A percentile compares a stretch with the other conserved stretches of the same genome.
Conservation (phyloP, 306 rosid genomes). For the Fragaria ananassa region DNA sequence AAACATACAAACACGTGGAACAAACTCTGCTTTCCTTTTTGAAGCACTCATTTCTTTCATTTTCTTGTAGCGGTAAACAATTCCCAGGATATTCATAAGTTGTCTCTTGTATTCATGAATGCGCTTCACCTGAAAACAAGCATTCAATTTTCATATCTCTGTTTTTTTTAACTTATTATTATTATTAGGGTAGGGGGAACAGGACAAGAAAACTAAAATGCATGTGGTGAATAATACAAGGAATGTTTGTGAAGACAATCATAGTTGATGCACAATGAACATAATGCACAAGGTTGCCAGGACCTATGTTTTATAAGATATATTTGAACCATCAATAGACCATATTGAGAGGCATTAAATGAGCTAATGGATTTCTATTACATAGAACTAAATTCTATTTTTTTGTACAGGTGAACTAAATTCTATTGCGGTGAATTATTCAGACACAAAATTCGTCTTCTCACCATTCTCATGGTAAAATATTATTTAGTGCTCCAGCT, state of each 20-base stretch:
- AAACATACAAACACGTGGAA: slow-evolving; percentile 95
- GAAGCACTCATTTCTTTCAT: slow-evolving; percentile 89
- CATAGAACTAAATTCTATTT: not conserved
- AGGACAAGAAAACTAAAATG: slow-evolving; percentile 7
- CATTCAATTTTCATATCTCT: slow-evolving; percentile 13
- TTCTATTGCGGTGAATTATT: slow-evolving; percentile 4
- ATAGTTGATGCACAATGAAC: not conserved
- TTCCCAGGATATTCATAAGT: slow-evolving; percentile 79
- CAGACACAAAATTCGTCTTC: slow-evolving; percentile 3
- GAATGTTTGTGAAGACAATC: not conserved
- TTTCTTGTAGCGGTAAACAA: slow-evolving; percentile 91
- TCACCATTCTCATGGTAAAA: slow-evolving; percentile 16
- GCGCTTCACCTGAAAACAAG: slow-evolving; percentile 79
- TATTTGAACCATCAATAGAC: not conserved
- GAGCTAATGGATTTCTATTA: not conserved
- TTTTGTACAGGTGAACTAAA: no score
- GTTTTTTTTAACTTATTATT: not conserved
- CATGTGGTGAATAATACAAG: not conserved
- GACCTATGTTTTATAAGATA: not conserved
- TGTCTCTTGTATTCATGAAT: slow-evolving; percentile 98
- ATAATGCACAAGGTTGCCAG: not conserved
- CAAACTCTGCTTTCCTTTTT: slow-evolving; percentile 62
- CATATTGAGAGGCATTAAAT: not conserved
- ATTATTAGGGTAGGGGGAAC: not conserved
- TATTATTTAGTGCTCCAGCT: slow-evolving; percentile 11